Base-by-base conservation (phyloP, 192 early-diverging fungal genomes). In the Backusella morwellensis region DNA sequence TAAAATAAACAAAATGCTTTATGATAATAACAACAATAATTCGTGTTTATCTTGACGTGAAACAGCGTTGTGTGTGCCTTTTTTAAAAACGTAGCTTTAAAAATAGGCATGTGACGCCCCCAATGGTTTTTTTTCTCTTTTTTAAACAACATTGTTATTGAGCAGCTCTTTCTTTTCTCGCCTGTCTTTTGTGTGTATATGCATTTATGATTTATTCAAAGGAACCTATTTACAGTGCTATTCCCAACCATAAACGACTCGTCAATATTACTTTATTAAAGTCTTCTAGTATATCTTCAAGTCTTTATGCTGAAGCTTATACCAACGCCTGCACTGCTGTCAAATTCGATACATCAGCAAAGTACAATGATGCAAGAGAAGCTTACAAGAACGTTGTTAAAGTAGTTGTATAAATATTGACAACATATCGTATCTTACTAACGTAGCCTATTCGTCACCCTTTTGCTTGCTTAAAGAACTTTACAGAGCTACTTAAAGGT, bases 251-350 rank as follows among this genome's bases (percentile, higher is more conserved):
- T 38, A 73, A 21, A 34, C 50, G n/a, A 73, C 47, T 50, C n/a
- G 32, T 50, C n/a, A 32, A 35, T 59, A 35, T 50, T n/a, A 73
- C 47, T n/a, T 21, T 21, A 21, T 21, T 54, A 52, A 50, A 73
- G 50, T 73, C 72, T 6, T 73, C 72, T 8, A 73, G 35, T 36
- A 4, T 6, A 2, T 35, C 35, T 11, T 11, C 42, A 23, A 72
- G 36, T 38, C 56, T 66, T 26, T 74, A 74, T 63, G 35, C 56
- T 11, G 52, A 56, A 15, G 38, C 81, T 26, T 79, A 52, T 52
- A 63, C 54, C 4, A 59, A 52, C 17, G 81, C 81, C 52, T 47
- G 69, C 17, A 63, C 76, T n/a, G 81, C 81, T 38, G 78, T 83
- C 72, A 54, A 75, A 21, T 63, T 66, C 29, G 81, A 83, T 72